Evolutionary conservation across 805 yeast genomes (phyloP).

Genomic region (Tetrapisispora arboricola): DNA sequence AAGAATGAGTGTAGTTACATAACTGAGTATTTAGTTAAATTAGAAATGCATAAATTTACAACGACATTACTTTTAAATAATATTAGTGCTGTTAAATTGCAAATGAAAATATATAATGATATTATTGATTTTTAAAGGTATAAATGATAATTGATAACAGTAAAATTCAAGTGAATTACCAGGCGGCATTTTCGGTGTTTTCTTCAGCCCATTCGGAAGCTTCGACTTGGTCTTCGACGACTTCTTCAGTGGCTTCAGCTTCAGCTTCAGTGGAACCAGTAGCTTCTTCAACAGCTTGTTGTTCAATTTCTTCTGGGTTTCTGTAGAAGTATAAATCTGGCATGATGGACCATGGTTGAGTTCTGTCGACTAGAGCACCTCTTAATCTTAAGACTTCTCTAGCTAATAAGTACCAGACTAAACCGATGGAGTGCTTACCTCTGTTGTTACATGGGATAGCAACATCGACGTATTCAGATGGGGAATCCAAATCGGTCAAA

Average conservation of each 20-base stretch:
- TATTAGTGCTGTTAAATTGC: slow-evolving; percentile 11
- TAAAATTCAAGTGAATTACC: slow-evolving; percentile 17
- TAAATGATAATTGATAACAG: slow-evolving; percentile 4
- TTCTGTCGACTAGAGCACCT: slow-evolving; percentile 94
- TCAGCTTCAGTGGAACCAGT: slow-evolving; percentile 53
- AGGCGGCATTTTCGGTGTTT: slow-evolving; percentile 27
- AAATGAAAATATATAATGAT: slow-evolving; percentile 5
- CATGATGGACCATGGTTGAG: slow-evolving; percentile 97
- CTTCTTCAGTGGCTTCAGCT: slow-evolving; percentile 72
- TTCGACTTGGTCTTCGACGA: slow-evolving; percentile 53
- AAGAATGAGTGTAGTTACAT: too few relatives aligned
- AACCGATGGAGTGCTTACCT: slow-evolving; percentile 99
- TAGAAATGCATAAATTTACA: background rate
- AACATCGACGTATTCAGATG: slow-evolving; percentile 97
- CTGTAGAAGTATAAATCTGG: slow-evolving; percentile 99
- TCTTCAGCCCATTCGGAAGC: slow-evolving; percentile 56
- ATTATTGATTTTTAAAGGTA: slow-evolving; percentile 3
- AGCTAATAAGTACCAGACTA: slow-evolving; percentile 98
- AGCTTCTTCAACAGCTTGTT: slow-evolving; percentile 54
- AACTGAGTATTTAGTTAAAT: too few relatives aligned
- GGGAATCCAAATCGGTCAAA: slow-evolving; percentile 96
- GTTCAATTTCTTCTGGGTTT: slow-evolving; percentile 98
- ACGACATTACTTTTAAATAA: background rate
- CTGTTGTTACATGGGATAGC: slow-evolving; percentile 99
- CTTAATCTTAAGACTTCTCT: slow-evolving; percentile 99